phyloP scores from a whole-genome alignment of 2,329 filamentous ascomycete genomes.

The Fusarium longipes region DNA sequence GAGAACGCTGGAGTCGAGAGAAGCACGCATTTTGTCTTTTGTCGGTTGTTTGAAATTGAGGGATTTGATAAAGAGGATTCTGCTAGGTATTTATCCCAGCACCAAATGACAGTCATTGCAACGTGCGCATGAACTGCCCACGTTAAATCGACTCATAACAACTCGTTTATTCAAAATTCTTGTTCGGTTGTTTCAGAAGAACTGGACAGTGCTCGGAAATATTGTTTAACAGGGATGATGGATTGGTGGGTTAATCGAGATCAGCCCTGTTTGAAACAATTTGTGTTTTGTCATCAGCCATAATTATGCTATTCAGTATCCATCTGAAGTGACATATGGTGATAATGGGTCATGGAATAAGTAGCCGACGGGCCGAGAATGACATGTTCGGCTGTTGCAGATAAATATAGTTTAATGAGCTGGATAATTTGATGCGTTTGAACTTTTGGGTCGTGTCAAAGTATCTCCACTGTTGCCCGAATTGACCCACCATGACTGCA shows the following conservation, averaged over 20 bases:
- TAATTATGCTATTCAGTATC: neutral
- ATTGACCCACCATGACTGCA: too few species aligned
- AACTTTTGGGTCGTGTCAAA: neutral
- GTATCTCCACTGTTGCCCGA: neutral
- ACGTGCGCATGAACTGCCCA: slow-evolving; percentile 3
- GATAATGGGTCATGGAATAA: neutral
- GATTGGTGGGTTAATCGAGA: slow-evolving; percentile 16
- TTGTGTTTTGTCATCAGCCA: neutral
- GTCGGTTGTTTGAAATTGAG: neutral
- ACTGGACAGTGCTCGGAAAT: neutral
- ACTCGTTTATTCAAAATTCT: neutral
- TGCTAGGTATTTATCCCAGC: neutral
- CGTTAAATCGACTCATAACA: neutral
- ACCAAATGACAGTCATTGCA: fast-evolving
- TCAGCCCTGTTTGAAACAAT: neutral
- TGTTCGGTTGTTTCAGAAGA: slow-evolving; percentile 4
- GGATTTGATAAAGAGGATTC: neutral
- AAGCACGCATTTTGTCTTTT: slow-evolving; percentile 22
- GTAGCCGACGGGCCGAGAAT: neutral
- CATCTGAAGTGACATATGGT: neutral
- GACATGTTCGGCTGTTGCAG: neutral
- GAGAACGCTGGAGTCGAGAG: slow-evolving; percentile 14
- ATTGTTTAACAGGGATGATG: fast-evolving
- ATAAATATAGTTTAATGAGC: neutral
- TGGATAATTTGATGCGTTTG: neutral